Conservation (phyloP, 441 rosid genomes). For the Breynia disticha region DNA sequence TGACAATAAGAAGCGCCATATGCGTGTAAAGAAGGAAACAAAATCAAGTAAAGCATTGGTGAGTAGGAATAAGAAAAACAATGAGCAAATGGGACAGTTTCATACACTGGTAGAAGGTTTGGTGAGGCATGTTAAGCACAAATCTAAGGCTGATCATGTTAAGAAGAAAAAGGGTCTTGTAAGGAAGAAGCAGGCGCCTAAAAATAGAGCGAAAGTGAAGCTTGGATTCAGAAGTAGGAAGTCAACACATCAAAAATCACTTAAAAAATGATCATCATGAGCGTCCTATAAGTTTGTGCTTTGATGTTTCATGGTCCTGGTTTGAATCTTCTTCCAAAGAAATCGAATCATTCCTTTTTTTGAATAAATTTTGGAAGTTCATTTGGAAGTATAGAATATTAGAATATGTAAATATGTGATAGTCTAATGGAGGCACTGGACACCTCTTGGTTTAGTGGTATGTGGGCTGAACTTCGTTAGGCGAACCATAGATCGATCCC, state of each 20-base stretch:
- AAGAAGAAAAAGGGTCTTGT: conserved; percentile 2
- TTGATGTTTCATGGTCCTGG: too few relatives aligned
- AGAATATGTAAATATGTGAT: too few relatives aligned
- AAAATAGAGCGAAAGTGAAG: conserved; percentile 21
- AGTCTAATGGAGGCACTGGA: too few relatives aligned
- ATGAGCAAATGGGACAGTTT: conserved; percentile 27
- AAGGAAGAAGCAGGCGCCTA: conserved; percentile 27
- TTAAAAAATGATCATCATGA: not conserved
- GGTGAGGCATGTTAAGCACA: conserved; percentile 27
- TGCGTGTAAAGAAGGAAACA: conserved; percentile 9
- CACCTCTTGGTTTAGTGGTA: too few relatives aligned
- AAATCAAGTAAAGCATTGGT: conserved; percentile 12
- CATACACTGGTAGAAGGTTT: conserved; percentile 34
- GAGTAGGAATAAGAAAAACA: conserved; percentile 12
- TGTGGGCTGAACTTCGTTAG: too few relatives aligned
- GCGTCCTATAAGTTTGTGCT: too few relatives aligned
- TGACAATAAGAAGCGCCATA: conserved; percentile 12
- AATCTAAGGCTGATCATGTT: conserved; percentile 14
- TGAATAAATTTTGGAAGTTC: too few relatives aligned
- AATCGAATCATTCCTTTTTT: too few relatives aligned
- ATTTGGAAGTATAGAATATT: too few relatives aligned
- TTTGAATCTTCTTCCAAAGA: too few relatives aligned
- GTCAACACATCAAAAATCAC: conserved; percentile 11
- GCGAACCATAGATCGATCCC: too few relatives aligned
- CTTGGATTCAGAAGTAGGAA: conserved; percentile 19